phyloP scores from a whole-genome alignment of 352 stramenopile genomes.

The Thalassiosira exigua region DNA sequence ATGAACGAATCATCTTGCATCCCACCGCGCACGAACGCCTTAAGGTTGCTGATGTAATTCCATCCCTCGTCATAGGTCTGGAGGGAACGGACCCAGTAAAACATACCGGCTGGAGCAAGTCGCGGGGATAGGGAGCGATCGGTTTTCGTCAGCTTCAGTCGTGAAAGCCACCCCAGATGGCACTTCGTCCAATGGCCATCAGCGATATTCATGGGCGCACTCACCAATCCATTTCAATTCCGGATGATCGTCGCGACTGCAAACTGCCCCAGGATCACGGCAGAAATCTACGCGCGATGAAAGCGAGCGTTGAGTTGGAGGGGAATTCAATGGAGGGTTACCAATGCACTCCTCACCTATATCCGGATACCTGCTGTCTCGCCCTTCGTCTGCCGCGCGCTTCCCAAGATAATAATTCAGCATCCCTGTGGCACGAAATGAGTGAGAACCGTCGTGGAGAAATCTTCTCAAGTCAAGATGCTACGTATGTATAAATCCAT shows the following conservation, averaged over 20 bases:
- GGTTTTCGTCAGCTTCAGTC: background rate
- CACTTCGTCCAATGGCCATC: no score
- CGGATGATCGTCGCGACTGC: slow-evolving; percentile 38
- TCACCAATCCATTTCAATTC: slow-evolving; percentile 61
- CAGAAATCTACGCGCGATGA: slow-evolving; percentile 40
- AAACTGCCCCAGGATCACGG: slow-evolving; percentile 31
- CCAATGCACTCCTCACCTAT: no score
- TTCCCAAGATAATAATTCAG: slow-evolving; percentile 59
- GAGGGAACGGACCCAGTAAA: slow-evolving; percentile 48
- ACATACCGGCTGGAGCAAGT: slow-evolving; percentile 46
- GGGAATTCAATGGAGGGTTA: background rate
- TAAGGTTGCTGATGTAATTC: slow-evolving; percentile 2
- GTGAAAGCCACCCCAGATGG: background rate
- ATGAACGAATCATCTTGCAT: slow-evolving; percentile 8
- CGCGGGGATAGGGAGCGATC: background rate
- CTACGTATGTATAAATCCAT: no score
- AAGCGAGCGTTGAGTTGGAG: background rate
- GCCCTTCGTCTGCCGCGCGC: slow-evolving; percentile 43
- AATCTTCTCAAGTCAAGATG: no score
- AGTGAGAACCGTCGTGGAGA: no score
- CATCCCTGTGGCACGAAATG: background rate
- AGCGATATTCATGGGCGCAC: no score
- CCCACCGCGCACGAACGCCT: background rate
- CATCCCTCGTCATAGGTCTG: slow-evolving; percentile 29
- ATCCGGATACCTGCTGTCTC: slow-evolving; percentile 40